Base-by-base conservation (phyloP, 495 filamentous ascomycete genomes). In the Penicillium steckii region DNA sequence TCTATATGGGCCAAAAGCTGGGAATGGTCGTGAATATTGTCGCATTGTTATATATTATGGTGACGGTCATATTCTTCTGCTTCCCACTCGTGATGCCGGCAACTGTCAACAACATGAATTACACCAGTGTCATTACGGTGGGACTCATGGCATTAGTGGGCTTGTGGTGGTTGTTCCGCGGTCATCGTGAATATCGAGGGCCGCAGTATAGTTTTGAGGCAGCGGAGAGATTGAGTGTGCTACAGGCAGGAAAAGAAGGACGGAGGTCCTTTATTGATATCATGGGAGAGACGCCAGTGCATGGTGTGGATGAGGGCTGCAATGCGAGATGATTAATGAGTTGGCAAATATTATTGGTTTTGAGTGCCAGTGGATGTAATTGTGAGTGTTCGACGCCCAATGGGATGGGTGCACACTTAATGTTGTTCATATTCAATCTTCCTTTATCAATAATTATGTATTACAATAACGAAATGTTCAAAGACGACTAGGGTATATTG, bases 61-160 rank as follows among this genome's bases (percentile, higher is more conserved):
- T 84, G 2, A 90, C 88, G 57, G 75, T 85, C 24, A 75, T 86
- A 12, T 80, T 91, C 53, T 91, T 85, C 67, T 90, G 86, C 60
- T 90, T 90, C 67, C 88, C 84, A 3, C 79, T 79, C 48, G 66
- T 62, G 4, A 47, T 80, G 49, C 83, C 84, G 0, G 78, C 73
- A 0, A 75, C 72, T 0, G 73, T 65, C n/a, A 64, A 74, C 18
- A 78, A 74, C 12, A 88, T 89, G 85, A 89, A 88, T 53, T 89
- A 86, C 53, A 84, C 84, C 8, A 79, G 74, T 52, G 79, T 86
- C 0, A 85, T 88, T 30, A 75, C 78, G 10, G 80, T 72, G 1
- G 85, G 85, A 0, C 61, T 84, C 44, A 63, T 81, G 7, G 55
- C 72, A 0, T 56, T 78, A 19, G 62, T 67, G 19, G 60, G 56